phyloP scores from a whole-genome alignment of 1,139 yeast genomes.

The Candida sojae region DNA sequence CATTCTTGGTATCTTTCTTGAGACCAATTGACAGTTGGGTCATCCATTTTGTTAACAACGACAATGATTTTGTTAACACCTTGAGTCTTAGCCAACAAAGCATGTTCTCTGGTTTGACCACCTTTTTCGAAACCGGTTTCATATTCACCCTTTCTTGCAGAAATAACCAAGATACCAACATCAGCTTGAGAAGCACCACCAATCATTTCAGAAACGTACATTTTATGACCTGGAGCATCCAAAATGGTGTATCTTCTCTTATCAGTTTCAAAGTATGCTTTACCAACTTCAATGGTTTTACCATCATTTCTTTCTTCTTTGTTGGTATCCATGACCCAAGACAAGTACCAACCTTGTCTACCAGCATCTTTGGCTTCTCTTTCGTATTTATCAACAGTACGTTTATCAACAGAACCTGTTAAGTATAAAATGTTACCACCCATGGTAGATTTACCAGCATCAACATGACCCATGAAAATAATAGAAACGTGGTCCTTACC shows the following conservation, averaged over 20 bases:
- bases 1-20: constrained; percentile 96
- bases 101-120: constrained; percentile 99
- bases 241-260: constrained; percentile 96
- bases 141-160: constrained; percentile 98
- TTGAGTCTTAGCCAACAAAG: constrained; percentile 94
- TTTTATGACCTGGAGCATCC: constrained; percentile 99
- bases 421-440: constrained; percentile 94
- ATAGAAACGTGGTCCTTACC: constrained; percentile 96
- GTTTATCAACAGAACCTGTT: constrained; percentile 97
- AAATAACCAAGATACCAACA: constrained; percentile 92
- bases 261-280: constrained; percentile 95
- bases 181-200: constrained; percentile 99
- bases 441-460: constrained; percentile 99
- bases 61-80: constrained; percentile 94
- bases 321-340: constrained; percentile 99
- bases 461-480: constrained; percentile 99
- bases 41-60: constrained; percentile 98
- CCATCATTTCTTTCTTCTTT: constrained; percentile 98
- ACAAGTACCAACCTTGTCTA: constrained; percentile 98
- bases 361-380: constrained; percentile 99
- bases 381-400: constrained; percentile 98
- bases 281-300: constrained; percentile 98
- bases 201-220: constrained; percentile 98
- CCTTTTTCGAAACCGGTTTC: constrained; percentile 99
- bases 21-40: constrained; percentile 94